Evolutionary conservation across 331 rosid genomes (phyloP).

Genomic region (Acacia concinna): DNA sequence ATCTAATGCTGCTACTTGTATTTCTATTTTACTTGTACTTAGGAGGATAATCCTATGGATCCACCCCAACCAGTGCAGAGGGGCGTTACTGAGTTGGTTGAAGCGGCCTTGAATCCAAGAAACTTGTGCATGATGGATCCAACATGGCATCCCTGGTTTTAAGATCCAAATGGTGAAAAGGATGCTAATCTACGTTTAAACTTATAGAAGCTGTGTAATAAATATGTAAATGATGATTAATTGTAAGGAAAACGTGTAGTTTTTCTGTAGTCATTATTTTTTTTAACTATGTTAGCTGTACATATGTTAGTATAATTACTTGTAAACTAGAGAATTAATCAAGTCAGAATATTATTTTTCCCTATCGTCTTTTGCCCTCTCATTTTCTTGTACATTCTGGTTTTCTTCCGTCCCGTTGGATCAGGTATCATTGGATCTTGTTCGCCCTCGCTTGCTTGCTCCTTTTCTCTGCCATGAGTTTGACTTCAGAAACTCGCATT

Average conservation of each 20-base stretch:
- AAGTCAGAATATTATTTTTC: background rate
- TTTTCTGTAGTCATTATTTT: background rate
- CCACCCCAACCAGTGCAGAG: slow-evolving; percentile 90
- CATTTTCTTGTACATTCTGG: background rate
- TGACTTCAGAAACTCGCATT: too few relatives aligned
- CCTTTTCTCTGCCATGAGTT: too few relatives aligned
- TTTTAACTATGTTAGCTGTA: background rate
- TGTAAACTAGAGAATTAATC: background rate
- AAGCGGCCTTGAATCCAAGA: slow-evolving; percentile 92
- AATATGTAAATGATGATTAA: background rate
- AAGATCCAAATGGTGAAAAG: background rate
- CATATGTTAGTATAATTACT: background rate
- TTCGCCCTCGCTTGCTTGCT: too few relatives aligned
- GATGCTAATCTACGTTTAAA: background rate
- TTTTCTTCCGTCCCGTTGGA: too few relatives aligned
- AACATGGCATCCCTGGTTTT: slow-evolving; percentile 99
- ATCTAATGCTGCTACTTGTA: background rate
- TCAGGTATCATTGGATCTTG: too few relatives aligned
- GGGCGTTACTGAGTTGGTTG: slow-evolving; percentile 92
- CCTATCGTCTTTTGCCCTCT: background rate
- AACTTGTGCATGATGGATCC: slow-evolving; percentile 99
- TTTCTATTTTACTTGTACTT: background rate
- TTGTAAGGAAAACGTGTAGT: background rate
- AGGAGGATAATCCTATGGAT: slow-evolving; percentile 94
- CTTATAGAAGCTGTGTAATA: background rate